Evolutionary conservation across 441 rosid species (phyloP).

Genomic region (Flueggea neowawraea): DNA sequence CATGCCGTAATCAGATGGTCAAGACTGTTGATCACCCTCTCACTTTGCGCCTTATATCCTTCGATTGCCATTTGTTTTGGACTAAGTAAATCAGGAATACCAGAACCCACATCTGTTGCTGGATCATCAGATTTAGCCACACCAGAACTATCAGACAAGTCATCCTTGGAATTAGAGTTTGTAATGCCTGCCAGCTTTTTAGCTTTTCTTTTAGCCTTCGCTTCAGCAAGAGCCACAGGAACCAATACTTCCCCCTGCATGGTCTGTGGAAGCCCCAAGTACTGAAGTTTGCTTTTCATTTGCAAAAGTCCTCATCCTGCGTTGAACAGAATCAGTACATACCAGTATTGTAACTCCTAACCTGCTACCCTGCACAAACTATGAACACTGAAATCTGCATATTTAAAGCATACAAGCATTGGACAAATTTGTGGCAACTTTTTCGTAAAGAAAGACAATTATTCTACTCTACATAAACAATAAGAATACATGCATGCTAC

Average conservation of each 20-base stretch:
- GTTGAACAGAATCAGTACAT: slow-evolving; percentile 91
- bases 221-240: slow-evolving; percentile 84
- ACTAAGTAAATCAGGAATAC: slow-evolving; percentile 46
- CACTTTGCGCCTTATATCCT: slow-evolving; percentile 98
- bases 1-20: slow-evolving; percentile 89
- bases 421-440: no score
- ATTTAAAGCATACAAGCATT: no score
- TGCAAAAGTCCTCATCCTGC: slow-evolving; percentile 97
- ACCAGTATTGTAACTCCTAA: slow-evolving; percentile 92
- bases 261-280: slow-evolving; percentile 97
- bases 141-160: slow-evolving; percentile 28
- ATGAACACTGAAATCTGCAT: no score
- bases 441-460: no score
- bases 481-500: slow-evolving; percentile 24
- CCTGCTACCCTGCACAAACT: slow-evolving; percentile 70
- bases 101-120: slow-evolving; percentile 33
- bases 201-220: slow-evolving; percentile 76
- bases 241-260: slow-evolving; percentile 89
- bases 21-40: slow-evolving; percentile 98
- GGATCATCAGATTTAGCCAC: slow-evolving; percentile 38
- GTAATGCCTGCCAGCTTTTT: slow-evolving; percentile 48
- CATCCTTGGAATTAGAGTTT: slow-evolving; percentile 49
- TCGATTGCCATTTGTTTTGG: slow-evolving; percentile 91
- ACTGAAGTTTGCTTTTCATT: slow-evolving; percentile 86
- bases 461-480: no score